These are phyloP conservation scores for Cyberlindnera sargentensis DNA, from an alignment of 805 yeast species.

Conservation along the genomic window DNA sequence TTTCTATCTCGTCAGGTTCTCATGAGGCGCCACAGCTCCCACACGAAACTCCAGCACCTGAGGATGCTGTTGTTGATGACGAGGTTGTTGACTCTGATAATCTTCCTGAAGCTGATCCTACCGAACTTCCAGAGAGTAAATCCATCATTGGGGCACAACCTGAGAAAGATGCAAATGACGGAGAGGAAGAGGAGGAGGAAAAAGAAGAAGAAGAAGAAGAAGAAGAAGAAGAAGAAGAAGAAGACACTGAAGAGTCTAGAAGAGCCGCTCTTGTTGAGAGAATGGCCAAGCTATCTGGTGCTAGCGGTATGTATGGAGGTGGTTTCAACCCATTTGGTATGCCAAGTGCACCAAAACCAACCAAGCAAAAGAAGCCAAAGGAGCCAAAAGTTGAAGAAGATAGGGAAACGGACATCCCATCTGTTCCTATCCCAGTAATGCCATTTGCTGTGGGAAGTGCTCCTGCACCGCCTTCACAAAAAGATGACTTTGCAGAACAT, in stretches of 20 bases:
- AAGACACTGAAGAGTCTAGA: constrained; percentile 70
- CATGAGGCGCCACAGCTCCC: constrained; percentile 1
- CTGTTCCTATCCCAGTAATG: constrained; percentile 44
- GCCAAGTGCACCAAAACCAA: constrained; percentile 21
- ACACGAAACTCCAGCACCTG: no score
- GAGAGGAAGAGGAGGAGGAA: constrained; percentile 24
- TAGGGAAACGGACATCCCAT: constrained; percentile 17
- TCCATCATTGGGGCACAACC: constrained; percentile 3
- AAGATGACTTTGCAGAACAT: constrained; percentile 5
- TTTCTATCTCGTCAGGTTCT: not conserved
- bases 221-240: constrained; percentile 49
- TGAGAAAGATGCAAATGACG: constrained; percentile 22
- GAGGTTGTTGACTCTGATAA: constrained; percentile 1
- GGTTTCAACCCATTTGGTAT: constrained; percentile 36
- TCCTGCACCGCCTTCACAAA: constrained; percentile 17
- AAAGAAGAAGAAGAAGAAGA: constrained; percentile 43
- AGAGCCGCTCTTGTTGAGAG: constrained; percentile 77
- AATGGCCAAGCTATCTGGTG: constrained; percentile 94
- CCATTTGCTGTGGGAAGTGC: constrained; percentile 36
- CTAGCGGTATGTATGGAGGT: constrained; percentile 46
- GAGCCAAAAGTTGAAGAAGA: constrained; percentile 9
- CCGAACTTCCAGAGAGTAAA: no score
- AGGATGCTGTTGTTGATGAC: not conserved
- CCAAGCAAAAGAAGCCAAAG: constrained; percentile 13
- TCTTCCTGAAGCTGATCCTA: constrained; percentile 12